phyloP scores from a whole-genome alignment of 2,329 filamentous ascomycete species.

The Chaetomium globosum region DNA sequence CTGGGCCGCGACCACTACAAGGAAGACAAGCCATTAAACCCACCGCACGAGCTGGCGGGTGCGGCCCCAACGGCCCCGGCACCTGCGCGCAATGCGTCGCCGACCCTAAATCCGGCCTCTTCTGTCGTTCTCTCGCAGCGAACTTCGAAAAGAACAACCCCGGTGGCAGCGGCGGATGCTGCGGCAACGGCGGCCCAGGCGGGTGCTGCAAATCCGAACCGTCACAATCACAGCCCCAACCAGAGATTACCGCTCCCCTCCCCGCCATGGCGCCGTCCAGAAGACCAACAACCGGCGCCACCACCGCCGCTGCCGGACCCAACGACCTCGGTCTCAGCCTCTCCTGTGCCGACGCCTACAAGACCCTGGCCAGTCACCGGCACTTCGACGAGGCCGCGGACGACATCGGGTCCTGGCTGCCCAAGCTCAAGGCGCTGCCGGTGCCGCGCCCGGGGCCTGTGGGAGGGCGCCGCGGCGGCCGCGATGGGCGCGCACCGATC shows the following conservation, averaged over 20 bases:
- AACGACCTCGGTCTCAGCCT: slow-evolving; percentile 57
- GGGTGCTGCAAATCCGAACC: slow-evolving; percentile 65
- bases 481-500: slow-evolving; percentile 55
- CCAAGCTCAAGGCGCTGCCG: slow-evolving; percentile 67
- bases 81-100: slow-evolving; percentile 77
- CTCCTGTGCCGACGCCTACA: slow-evolving; percentile 76
- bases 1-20: slow-evolving; percentile 45
- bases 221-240: slow-evolving; percentile 1
- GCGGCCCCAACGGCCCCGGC: slow-evolving; percentile 71
- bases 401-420: slow-evolving; percentile 75
- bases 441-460: slow-evolving; percentile 32
- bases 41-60: slow-evolving; percentile 45
- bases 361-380: slow-evolving; percentile 74
- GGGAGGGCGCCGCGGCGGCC: slow-evolving; percentile 37
- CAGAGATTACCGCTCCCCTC: slow-evolving; percentile 30
- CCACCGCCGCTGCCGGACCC: not conserved
- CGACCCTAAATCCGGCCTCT: slow-evolving; percentile 78
- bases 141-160: slow-evolving; percentile 51
- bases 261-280: slow-evolving; percentile 14
- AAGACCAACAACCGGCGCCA: not conserved
- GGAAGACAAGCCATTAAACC: slow-evolving; percentile 33
- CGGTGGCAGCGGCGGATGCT: slow-evolving; percentile 55
- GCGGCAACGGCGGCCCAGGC: slow-evolving; percentile 60
- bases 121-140: slow-evolving; percentile 79
- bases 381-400: slow-evolving; percentile 74